Conservation (phyloP, 2,329 filamentous ascomycete genomes). For the Bipolaris zeicola region DNA sequence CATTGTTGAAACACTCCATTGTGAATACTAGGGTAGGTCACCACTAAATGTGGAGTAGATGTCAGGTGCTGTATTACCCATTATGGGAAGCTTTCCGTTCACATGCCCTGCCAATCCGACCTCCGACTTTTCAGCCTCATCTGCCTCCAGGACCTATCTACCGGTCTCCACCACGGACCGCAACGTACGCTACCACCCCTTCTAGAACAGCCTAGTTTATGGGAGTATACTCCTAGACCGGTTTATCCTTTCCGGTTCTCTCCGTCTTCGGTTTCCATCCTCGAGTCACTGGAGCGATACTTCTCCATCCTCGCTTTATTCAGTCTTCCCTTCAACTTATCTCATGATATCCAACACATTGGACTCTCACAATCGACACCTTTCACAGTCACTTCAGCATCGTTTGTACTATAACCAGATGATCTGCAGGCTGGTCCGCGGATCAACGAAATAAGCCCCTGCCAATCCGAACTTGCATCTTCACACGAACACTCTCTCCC, state of each 20-base stretch:
- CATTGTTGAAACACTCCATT: neutral
- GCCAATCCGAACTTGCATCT: neutral
- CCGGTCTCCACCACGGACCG: neutral
- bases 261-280: neutral
- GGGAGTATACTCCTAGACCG: neutral
- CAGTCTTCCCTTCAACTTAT: neutral
- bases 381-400: too few relatives aligned
- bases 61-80: neutral
- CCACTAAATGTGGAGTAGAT: neutral
- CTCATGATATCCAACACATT: neutral
- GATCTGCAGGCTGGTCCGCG: too few relatives aligned
- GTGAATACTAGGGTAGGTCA: neutral
- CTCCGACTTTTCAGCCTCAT: neutral
- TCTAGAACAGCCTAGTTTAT: neutral
- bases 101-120: neutral
- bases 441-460: neutral
- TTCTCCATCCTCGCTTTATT: neutral
- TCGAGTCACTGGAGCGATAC: neutral
- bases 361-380: too few relatives aligned
- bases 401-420: too few relatives aligned
- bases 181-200: neutral
- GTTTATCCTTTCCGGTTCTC: neutral
- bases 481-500: slow-evolving; percentile 13
- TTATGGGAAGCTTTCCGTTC: neutral
- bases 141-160: neutral